Evolutionary conservation across 139 green algal species (phyloP), one percentile per base, ranked within the genome.

Genomic region (Chlorella sp.): DNA sequence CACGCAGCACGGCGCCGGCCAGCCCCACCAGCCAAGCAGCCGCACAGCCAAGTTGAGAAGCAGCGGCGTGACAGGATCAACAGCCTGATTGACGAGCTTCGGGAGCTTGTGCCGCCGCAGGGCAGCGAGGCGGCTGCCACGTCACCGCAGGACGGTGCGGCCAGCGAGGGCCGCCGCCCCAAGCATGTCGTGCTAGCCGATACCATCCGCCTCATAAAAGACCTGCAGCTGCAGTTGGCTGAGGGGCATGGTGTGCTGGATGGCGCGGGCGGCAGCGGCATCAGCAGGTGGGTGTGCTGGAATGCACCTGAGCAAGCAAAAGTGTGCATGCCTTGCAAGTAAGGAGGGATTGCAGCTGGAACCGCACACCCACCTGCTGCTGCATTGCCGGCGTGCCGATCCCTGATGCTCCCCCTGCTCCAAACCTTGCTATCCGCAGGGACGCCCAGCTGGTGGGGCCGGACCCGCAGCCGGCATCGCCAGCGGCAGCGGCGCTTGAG

Each of bases 21-120:
- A 5, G 25, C 75, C 23, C 23, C 75, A 1, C 39, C 26, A 7
- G 76, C n/a, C 63, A 74, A 96, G 93, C 88, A 71, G 76, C 76
- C 76, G 57, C 94, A 97, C 86, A 93, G 87, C 88, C 92, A 88
- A 2, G 93, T 97, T 12, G 94, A 97, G 80, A 97, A 97, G 91
- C 92, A 96, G 74, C 90, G 93, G 3, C 86, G 93, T 13, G 93
- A 97, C 79, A 78, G 93, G 28, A 96, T 97, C 86, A 97, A 97
- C 85, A 87, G 82, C 5, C 87, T 96, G 17, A 95, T 97, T 12
- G 93, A 96, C 41, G 91, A 91, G 89, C 76, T 93, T 38, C 81
- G 84, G 3, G 87, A 91, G 41, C 78, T 93, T 47, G 90, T 91
- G 60, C 86, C 88, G 39, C 76, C 86, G 0, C 78, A 85, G 56